Conservation (phyloP, 805 yeast genomes). For the Candida boleticola region DNA sequence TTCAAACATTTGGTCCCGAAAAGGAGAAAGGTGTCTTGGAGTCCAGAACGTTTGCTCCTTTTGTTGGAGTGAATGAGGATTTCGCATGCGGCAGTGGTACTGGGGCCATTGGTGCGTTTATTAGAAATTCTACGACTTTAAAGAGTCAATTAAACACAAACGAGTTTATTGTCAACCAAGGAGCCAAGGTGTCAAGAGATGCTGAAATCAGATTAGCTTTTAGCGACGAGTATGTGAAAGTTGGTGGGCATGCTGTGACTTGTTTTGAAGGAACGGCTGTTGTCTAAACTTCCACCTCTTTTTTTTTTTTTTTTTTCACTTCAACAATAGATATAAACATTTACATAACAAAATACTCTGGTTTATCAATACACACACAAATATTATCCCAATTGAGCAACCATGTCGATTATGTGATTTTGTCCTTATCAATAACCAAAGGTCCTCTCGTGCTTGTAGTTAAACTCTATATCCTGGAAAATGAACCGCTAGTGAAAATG, state of each 20-base stretch:
- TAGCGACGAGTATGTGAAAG: slow-evolving; percentile 16
- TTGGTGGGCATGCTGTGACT: slow-evolving; percentile 42
- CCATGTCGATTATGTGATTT: no score
- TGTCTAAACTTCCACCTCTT: no score
- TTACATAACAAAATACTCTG: no score
- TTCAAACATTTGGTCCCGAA: slow-evolving; percentile 38
- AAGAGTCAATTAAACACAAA: slow-evolving; percentile 6
- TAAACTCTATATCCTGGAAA: no score
- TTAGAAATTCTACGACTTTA: slow-evolving; percentile 10
- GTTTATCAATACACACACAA: no score
- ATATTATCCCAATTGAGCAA: no score
- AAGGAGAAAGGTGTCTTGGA: slow-evolving; percentile 17
- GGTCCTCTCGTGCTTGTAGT: no score
- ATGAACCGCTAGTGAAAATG: no score
- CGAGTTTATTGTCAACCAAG: slow-evolving; percentile 11
- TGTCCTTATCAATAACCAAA: no score
- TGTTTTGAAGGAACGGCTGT: slow-evolving; percentile 29
- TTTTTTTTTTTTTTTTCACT: no score
- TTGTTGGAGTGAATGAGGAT: slow-evolving; percentile 40
- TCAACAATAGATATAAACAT: no score
- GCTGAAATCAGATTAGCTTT: slow-evolving; percentile 31
- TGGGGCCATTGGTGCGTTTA: slow-evolving; percentile 25
- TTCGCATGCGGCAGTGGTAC: slow-evolving; percentile 57
- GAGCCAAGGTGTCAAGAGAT: slow-evolving; percentile 31
- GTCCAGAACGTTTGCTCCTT: slow-evolving; percentile 45